Percentiles rank a stretch among this genome's conserved stretches.
Evolutionary conservation across 306 rosid genomes (phyloP).

Genomic region (Fragaria ananassa): DNA sequence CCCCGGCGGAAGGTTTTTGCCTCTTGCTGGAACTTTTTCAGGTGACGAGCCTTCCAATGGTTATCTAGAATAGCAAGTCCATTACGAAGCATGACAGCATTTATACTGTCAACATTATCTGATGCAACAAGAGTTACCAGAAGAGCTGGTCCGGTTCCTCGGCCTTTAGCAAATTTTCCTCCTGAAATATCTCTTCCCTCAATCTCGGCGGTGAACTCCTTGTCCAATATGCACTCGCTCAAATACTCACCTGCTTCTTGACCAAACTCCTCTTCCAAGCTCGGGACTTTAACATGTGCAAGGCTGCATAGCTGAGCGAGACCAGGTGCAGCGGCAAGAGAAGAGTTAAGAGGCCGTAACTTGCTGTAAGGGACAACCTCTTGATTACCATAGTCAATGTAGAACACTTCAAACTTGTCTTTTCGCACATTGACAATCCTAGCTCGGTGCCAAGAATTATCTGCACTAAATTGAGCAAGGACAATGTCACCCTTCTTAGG

Average conservation of each 20-base stretch:
- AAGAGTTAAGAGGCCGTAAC: constrained; percentile 70
- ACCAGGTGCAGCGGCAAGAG: constrained; percentile 77
- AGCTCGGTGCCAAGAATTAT: constrained; percentile 23
- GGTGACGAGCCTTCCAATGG: constrained; percentile 39
- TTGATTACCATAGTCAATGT: constrained; percentile 93
- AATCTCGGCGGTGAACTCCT: constrained; percentile 77
- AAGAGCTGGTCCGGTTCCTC: constrained; percentile 74
- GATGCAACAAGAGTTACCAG: constrained; percentile 74
- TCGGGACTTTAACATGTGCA: constrained; percentile 75
- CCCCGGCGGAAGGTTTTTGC: constrained; percentile 68
- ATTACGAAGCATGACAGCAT: constrained; percentile 54
- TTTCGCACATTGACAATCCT: constrained; percentile 75
- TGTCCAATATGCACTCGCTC: constrained; percentile 58
- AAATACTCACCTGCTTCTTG: constrained; percentile 88
- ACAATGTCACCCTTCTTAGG: constrained; percentile 91
- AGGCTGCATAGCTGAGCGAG: constrained; percentile 88
- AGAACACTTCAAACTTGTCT: constrained; percentile 81
- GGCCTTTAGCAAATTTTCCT: constrained; percentile 71
- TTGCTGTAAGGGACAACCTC: constrained; percentile 66
- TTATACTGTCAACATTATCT: constrained; percentile 60
- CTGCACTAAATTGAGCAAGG: constrained; percentile 70
- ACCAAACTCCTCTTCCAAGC: constrained; percentile 90
- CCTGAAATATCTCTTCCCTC: constrained; percentile 84
- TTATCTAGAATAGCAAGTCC: constrained; percentile 87
- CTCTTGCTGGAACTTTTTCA: constrained; percentile 51